Percentiles rank a stretch among this genome's conserved stretches.
phyloP scores from a whole-genome alignment of 2,329 filamentous ascomycete species.

The Diaporthe sp. region DNA sequence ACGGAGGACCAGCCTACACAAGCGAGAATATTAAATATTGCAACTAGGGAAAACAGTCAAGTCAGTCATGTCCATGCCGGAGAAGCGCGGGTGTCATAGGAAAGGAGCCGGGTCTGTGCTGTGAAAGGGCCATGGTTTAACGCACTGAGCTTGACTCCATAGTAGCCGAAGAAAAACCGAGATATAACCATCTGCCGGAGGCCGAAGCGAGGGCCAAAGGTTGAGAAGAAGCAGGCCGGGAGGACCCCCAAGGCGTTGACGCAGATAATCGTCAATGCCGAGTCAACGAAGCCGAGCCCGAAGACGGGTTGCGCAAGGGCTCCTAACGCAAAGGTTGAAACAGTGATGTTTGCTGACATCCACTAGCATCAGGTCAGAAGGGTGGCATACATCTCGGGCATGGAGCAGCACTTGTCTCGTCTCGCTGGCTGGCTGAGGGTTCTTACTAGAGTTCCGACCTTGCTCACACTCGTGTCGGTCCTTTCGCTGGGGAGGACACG shows the following conservation, averaged over 20 bases:
- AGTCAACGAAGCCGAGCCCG: slow-evolving; percentile 79
- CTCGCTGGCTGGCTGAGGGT: slow-evolving; percentile 26
- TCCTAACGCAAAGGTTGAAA: slow-evolving; percentile 82
- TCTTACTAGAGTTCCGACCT: slow-evolving; percentile 79
- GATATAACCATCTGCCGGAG: slow-evolving; percentile 86
- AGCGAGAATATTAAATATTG: slow-evolving; percentile 77
- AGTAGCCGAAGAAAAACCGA: slow-evolving; percentile 82
- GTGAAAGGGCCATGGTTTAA: slow-evolving; percentile 37
- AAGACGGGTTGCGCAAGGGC: slow-evolving; percentile 78
- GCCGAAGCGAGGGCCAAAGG: slow-evolving; percentile 80
- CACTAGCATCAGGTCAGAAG: slow-evolving; percentile 58
- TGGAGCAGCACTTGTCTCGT: not conserved
- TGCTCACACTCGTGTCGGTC: slow-evolving; percentile 73
- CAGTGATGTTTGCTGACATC: slow-evolving; percentile 84
- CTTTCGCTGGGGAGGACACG: slow-evolving; percentile 79
- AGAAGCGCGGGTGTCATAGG: slow-evolving; percentile 10
- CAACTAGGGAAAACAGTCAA: slow-evolving; percentile 60
- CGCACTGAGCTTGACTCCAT: slow-evolving; percentile 76
- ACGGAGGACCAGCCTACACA: slow-evolving; percentile 83
- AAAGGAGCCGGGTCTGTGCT: not conserved
- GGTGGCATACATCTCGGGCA: not conserved
- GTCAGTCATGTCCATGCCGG: not conserved
- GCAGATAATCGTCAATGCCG: slow-evolving; percentile 79
- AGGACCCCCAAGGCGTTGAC: slow-evolving; percentile 81
- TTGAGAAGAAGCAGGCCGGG: slow-evolving; percentile 83